These are phyloP conservation scores for Saturnispora besseyi DNA, from an alignment of 805 yeast species.

Conservation along the genomic window DNA sequence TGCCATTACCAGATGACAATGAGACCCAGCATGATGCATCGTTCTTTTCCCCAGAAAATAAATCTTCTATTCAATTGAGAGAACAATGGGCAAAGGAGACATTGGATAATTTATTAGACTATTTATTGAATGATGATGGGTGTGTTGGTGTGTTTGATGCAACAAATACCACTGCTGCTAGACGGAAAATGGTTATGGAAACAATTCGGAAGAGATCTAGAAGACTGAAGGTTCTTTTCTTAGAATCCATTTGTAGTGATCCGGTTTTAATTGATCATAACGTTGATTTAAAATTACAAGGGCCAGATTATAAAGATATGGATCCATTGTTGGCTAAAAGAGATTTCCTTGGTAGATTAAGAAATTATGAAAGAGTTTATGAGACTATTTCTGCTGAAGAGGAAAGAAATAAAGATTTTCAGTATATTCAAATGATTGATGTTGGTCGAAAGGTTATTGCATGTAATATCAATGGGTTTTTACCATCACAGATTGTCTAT, in stretches of 20 bases:
- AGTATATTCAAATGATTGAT: slow-evolving; percentile 90
- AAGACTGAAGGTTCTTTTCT: slow-evolving; percentile 66
- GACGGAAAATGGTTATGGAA: slow-evolving; percentile 51
- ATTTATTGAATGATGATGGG: slow-evolving; percentile 71
- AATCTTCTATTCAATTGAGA: slow-evolving; percentile 52
- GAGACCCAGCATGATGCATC: slow-evolving; percentile 54
- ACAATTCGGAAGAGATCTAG: slow-evolving; percentile 47
- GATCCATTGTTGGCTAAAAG: slow-evolving; percentile 70
- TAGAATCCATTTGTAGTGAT: slow-evolving; percentile 85
- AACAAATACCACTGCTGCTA: slow-evolving; percentile 62
- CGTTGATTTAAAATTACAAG: slow-evolving; percentile 73
- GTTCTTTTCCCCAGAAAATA: slow-evolving; percentile 78
- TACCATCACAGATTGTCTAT: slow-evolving; percentile 89
- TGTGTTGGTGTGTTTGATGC: slow-evolving; percentile 90
- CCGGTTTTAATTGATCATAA: slow-evolving; percentile 69
- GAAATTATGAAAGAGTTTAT: slow-evolving; percentile 81
- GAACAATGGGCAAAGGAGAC: slow-evolving; percentile 98
- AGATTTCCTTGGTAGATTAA: slow-evolving; percentile 75
- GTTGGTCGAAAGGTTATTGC: slow-evolving; percentile 93
- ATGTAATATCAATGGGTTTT: slow-evolving; percentile 75
- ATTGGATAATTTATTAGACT: slow-evolving; percentile 71
- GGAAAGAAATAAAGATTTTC: slow-evolving; percentile 52
- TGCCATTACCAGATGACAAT: slow-evolving; percentile 44
- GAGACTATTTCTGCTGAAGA: slow-evolving; percentile 79
- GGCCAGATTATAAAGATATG: slow-evolving; percentile 87